Evolutionary conservation across 768 basidiomycete genomes (phyloP).

Genomic region (Rubroboletus pulcherrimus): DNA sequence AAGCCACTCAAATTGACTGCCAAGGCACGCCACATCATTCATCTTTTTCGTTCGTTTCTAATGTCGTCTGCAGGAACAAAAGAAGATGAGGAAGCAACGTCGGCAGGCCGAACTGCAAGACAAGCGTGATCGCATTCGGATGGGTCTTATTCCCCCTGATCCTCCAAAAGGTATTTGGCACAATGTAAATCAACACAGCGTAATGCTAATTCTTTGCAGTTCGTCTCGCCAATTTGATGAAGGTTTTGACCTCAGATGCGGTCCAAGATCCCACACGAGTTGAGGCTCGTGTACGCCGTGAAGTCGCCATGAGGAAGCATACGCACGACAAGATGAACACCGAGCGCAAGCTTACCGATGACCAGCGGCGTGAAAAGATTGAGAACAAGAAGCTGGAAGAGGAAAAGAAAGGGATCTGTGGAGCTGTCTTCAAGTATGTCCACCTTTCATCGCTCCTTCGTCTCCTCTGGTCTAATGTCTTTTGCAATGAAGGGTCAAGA

Average conservation of each 20-base stretch:
- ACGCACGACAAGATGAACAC: conserved; percentile 92
- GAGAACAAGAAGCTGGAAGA: conserved; percentile 84
- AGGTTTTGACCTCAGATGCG: conserved; percentile 93
- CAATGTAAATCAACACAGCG: too few relatives aligned
- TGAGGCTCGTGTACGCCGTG: conserved; percentile 89
- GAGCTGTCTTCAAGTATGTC: conserved; percentile 88
- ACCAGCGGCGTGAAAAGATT: conserved; percentile 81
- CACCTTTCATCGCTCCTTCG: not conserved
- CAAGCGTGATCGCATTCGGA: conserved; percentile 89
- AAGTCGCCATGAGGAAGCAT: conserved; percentile 87
- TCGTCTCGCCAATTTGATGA: conserved; percentile 93
- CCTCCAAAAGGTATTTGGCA: conserved; percentile 75
- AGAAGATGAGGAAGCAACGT: conserved; percentile 92
- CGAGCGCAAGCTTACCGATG: conserved; percentile 88
- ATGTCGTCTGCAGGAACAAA: conserved; percentile 62
- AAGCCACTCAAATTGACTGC: conserved; percentile 91
- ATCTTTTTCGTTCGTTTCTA: not conserved
- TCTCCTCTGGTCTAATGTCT: not conserved
- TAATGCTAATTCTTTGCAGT: conserved; percentile 43
- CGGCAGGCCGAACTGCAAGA: conserved; percentile 89
- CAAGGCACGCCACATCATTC: conserved; percentile 46
- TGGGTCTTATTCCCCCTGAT: conserved; percentile 95
- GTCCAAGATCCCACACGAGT: conserved; percentile 97
- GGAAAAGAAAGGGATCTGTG: conserved; percentile 79
- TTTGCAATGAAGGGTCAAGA: conserved; percentile 61